Evolutionary conservation across 1,284 basidiomycete genomes (phyloP), one percentile per base, ranked within the genome.

Genomic region (Papiliotrema fonsecae): DNA sequence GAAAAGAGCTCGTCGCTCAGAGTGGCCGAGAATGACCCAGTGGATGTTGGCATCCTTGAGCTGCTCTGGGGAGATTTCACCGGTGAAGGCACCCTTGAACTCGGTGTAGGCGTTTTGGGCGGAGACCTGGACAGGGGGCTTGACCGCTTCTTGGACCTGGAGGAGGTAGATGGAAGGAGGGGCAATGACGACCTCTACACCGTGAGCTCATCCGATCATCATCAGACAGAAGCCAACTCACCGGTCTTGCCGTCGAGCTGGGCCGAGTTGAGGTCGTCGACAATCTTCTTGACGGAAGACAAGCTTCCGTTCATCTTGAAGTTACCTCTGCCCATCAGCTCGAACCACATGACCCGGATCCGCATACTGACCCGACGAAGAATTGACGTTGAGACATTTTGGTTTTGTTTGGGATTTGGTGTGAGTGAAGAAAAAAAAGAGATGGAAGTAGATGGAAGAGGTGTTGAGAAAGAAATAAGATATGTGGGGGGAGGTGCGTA

Each of bases 21-120:
- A 97, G 80, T 99, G 94, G 81, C 93, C 94, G 52, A 97, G 82
- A 72, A 99, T 88, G 60, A 97, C 92, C 75, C 88, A 97, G 51
- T 88, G 87, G 59, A 97, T 83, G 3, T 78, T 79, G 18, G 88
- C 87, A 68, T 97, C 91, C 51, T 79, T 81, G 64, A 97, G 82
- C 77, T 96, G 90, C 6, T 78, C 66, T 5, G 90, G 83, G 63
- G 88, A 91, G 76, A 88, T 88, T 75, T 96, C 92, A 50, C 92
- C 94, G 10, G 96, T 98, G 79, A 86, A 99, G 19, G 94, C 94
- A 45, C 94, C 94, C 21, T 82, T 84, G 13, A 81, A 67, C 75
- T 91, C 87, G 73, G 80, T 79, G 79, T 93, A 91, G 62, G 83
- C 84, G 78, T 97, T 97, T 76, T 99, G 96, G 21, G 93, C 94